phyloP scores from a whole-genome alignment of 768 basidiomycete genomes.

The Russula lepida region DNA sequence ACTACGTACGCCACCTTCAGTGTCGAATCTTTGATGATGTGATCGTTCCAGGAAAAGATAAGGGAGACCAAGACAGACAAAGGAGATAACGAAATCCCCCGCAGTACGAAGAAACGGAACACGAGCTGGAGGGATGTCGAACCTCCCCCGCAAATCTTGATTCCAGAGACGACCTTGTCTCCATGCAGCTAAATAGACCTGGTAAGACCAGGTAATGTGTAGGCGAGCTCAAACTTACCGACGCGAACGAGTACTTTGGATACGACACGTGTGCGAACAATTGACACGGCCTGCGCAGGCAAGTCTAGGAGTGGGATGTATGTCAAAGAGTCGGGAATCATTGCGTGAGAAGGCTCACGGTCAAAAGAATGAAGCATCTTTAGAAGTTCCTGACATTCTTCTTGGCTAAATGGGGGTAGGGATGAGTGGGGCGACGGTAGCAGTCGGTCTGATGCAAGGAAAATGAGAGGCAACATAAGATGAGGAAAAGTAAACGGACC shows the following conservation, averaged over 20 bases:
- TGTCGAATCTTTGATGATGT: constrained; percentile 43
- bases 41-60: constrained; percentile 60
- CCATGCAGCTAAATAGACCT: constrained; percentile 15
- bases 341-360: constrained; percentile 18
- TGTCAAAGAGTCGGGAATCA: neutral
- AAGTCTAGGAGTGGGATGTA: neutral
- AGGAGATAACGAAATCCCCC: constrained; percentile 50
- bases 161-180: constrained; percentile 11
- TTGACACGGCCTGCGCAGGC: neutral
- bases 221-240: constrained; percentile 7
- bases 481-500: constrained; percentile 31
- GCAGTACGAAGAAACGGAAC: constrained; percentile 41
- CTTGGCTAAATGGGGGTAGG: constrained; percentile 62
- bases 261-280: constrained; percentile 19
- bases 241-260: constrained; percentile 20
- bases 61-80: constrained; percentile 70
- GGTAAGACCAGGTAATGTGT: neutral
- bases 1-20: constrained; percentile 45
- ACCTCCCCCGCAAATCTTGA: neutral
- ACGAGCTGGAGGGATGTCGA: constrained; percentile 16
- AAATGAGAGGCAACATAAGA: neutral
- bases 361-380: constrained; percentile 43
- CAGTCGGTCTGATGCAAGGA: constrained; percentile 46
- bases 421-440: constrained; percentile 49
- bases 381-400: constrained; percentile 71